A percentile compares a stretch with the other conserved stretches of the same genome.
phyloP scores from a whole-genome alignment of 192 early-diverging fungal genomes.

The Mortierella claussenii region DNA sequence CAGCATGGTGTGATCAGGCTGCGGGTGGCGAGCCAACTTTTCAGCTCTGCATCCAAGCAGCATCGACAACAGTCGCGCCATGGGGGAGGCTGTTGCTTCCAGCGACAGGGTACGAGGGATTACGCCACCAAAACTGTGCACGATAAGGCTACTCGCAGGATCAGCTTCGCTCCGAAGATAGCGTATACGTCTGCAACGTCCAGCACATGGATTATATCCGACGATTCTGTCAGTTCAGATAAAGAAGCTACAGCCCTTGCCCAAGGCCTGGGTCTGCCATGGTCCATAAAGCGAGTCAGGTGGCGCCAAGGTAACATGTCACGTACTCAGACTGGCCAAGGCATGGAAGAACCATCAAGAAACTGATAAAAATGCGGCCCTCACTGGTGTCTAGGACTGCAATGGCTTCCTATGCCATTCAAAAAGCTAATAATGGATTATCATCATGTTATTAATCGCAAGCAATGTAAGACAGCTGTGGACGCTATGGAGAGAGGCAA shows the following conservation, averaged over 20 bases:
- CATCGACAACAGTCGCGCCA: too few relatives aligned
- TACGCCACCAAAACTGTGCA: conserved; percentile 19
- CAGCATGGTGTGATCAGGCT: too few relatives aligned
- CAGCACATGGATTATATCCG: conserved; percentile 44
- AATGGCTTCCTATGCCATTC: conserved; percentile 49
- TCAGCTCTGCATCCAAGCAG: too few relatives aligned
- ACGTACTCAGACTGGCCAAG: too few relatives aligned
- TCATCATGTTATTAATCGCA: conserved; percentile 38
- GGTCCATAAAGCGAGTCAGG: conserved; percentile 41
- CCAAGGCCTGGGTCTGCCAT: conserved; percentile 28
- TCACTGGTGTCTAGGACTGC: conserved; percentile 14
- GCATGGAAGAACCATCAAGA: neutral
- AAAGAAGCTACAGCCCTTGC: conserved; percentile 41
- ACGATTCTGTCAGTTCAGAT: conserved; percentile 40
- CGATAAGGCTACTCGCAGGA: conserved; percentile 4
- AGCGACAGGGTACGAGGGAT: too few relatives aligned
- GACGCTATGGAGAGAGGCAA: too few relatives aligned
- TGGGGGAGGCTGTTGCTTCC: too few relatives aligned
- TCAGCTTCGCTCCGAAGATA: conserved; percentile 5
- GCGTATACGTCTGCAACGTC: conserved; percentile 23
- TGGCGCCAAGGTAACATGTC: conserved; percentile 35
- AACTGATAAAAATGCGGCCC: neutral
- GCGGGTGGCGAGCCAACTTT: too few relatives aligned
- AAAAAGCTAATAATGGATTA: conserved; percentile 53
- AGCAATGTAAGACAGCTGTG: too few relatives aligned